Percentiles rank a stretch among this genome's conserved stretches.
Evolutionary conservation across 306 rosid species (phyloP).

Genomic region (Pyrus communis): DNA sequence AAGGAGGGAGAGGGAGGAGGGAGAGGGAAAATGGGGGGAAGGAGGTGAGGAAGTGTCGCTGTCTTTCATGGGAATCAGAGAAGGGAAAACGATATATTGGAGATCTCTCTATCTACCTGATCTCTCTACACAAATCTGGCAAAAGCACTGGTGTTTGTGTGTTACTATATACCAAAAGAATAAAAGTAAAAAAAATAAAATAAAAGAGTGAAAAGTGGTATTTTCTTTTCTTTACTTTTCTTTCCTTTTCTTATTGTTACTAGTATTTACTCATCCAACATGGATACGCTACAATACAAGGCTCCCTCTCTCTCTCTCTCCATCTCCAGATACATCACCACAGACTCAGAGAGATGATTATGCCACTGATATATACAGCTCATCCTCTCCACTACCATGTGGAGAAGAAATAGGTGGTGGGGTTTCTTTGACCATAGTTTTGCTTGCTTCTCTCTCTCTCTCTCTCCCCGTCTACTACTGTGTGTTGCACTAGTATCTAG

Average conservation of each 20-base stretch:
- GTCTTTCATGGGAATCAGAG: slow-evolving; percentile 64
- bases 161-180: slow-evolving; percentile 19
- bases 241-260: slow-evolving; percentile 2
- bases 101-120: slow-evolving; percentile 33
- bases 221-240: background rate
- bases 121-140: slow-evolving; percentile 45
- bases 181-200: slow-evolving; percentile 6
- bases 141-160: background rate
- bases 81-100: slow-evolving; percentile 46
- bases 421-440: background rate
- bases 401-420: background rate
- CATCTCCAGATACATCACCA: background rate
- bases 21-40: background rate
- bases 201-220: background rate
- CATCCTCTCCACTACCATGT: background rate
- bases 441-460: background rate
- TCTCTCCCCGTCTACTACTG: background rate
- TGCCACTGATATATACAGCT: background rate
- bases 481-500: slow-evolving; percentile 33
- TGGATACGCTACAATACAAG: background rate
- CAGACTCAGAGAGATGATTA: background rate
- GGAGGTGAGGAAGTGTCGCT: slow-evolving; percentile 39
- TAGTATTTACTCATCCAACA: background rate
- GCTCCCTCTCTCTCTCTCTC: background rate
- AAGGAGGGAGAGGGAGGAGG: slow-evolving; percentile 28